phyloP scores from a whole-genome alignment of 2,329 filamentous ascomycete species.

The Nothophaeocryptopus gaeumannii region DNA sequence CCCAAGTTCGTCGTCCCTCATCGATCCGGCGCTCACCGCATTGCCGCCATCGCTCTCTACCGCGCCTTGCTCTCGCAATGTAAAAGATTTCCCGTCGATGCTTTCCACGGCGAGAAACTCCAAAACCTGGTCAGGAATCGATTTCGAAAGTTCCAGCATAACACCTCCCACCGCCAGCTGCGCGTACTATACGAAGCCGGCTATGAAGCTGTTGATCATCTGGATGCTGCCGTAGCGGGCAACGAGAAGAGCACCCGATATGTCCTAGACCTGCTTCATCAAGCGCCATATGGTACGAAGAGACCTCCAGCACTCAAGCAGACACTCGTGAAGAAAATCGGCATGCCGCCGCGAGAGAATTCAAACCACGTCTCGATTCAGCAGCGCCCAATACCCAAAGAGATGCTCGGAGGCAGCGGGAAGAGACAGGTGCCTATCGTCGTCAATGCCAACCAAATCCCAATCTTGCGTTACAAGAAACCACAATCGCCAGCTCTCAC shows the following conservation, averaged over 20 bases:
- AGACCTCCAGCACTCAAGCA: not conserved
- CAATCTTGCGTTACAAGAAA: constrained; percentile 66
- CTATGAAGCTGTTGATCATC: constrained; percentile 56
- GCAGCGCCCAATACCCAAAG: constrained; percentile 27
- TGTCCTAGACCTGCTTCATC: constrained; percentile 28
- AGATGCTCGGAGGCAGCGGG: constrained; percentile 42
- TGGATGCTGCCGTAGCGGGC: constrained; percentile 42
- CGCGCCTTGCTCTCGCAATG: constrained; percentile 62
- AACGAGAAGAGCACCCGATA: constrained; percentile 28
- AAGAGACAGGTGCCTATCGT: constrained; percentile 60
- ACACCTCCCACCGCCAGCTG: constrained; percentile 60
- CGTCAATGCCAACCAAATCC: constrained; percentile 54
- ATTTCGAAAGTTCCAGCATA: constrained; percentile 59
- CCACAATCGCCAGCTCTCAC: constrained; percentile 61
- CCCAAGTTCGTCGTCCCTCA: constrained; percentile 36
- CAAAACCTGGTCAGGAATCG: constrained; percentile 58
- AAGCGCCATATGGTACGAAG: constrained; percentile 23
- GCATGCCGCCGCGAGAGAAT: too few species aligned
- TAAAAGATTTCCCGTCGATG: constrained; percentile 13
- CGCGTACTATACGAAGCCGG: constrained; percentile 63
- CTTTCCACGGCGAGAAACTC: constrained; percentile 37
- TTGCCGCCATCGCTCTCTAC: constrained; percentile 67
- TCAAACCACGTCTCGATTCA: not conserved
- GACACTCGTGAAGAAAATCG: too few species aligned
- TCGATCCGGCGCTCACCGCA: constrained; percentile 50